Evolutionary conservation across 768 basidiomycete genomes (phyloP).

Genomic region (Termitomyces sp.): DNA sequence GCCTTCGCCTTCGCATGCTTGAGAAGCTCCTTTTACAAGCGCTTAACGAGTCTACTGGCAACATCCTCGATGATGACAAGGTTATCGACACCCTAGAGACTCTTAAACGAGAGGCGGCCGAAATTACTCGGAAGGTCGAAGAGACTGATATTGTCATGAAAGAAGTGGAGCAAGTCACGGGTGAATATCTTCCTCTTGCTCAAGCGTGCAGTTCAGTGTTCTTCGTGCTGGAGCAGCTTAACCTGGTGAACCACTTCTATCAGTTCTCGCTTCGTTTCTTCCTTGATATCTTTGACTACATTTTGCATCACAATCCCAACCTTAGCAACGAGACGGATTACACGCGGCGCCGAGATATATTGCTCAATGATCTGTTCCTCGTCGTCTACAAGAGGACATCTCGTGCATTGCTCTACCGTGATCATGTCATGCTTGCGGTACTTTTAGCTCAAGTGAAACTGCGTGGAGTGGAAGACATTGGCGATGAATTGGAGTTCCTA

Average conservation of each 20-base stretch:
- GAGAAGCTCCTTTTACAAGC: constrained; percentile 92
- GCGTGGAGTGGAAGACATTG: constrained; percentile 70
- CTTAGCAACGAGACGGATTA: constrained; percentile 75
- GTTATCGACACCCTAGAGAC: constrained; percentile 96
- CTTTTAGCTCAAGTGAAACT: constrained; percentile 87
- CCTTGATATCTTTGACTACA: constrained; percentile 96
- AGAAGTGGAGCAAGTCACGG: constrained; percentile 93
- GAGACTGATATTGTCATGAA: constrained; percentile 95
- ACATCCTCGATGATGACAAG: constrained; percentile 98
- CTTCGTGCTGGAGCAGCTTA: constrained; percentile 94
- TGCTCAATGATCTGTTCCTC: constrained; percentile 86
- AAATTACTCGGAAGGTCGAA: constrained; percentile 92
- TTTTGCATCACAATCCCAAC: constrained; percentile 89
- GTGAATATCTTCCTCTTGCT: constrained; percentile 90
- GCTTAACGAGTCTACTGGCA: constrained; percentile 93
- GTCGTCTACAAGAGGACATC: constrained; percentile 86
- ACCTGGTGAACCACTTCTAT: constrained; percentile 95
- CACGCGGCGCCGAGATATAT: constrained; percentile 64
- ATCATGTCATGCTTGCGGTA: constrained; percentile 87
- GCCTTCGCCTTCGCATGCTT: constrained; percentile 82
- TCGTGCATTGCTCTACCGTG: constrained; percentile 81
- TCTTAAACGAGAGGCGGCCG: constrained; percentile 92
- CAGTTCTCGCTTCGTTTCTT: constrained; percentile 98
- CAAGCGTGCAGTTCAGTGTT: constrained; percentile 95
- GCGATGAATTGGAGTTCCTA: constrained; percentile 87